These are phyloP conservation scores for Penicillium fuscoglaucum DNA, from an alignment of 2,329 filamentous ascomycete species.

Conservation along the genomic window DNA sequence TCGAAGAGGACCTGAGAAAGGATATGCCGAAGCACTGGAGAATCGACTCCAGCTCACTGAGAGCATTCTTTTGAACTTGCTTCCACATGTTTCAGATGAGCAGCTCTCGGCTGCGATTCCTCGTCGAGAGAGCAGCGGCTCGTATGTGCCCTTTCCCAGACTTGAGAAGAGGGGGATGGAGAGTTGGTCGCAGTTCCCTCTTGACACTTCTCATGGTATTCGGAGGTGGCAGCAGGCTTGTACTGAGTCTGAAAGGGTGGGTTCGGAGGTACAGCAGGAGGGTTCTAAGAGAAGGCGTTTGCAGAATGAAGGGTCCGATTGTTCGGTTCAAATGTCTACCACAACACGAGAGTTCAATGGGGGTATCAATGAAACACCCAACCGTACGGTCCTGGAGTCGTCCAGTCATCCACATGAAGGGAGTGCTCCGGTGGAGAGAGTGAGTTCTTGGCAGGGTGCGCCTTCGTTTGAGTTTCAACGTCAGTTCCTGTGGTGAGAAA, in stretches of 20 bases:
- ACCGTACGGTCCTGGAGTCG: not conserved
- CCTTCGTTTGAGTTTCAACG: slow-evolving; percentile 31
- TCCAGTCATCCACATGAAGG: not conserved
- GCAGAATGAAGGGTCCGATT: not conserved
- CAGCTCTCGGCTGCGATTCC: slow-evolving; percentile 31
- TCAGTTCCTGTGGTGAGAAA: slow-evolving; percentile 21
- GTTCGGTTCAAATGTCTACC: not conserved
- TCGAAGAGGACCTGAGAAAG: slow-evolving; percentile 49
- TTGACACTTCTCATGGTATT: slow-evolving; percentile 36
- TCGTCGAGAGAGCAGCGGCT: slow-evolving; percentile 17
- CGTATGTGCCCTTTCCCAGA: slow-evolving; percentile 24
- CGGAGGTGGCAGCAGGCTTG: slow-evolving; percentile 40
- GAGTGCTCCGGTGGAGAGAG: slow-evolving; percentile 8
- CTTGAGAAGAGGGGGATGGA: slow-evolving; percentile 37
- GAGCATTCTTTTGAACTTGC: slow-evolving; percentile 39
- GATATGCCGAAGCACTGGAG: slow-evolving; percentile 48
- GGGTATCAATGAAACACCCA: not conserved
- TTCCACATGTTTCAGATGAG: slow-evolving; percentile 35
- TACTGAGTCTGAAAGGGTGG: not conserved
- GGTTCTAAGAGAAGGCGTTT: not conserved
- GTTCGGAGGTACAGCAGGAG: not conserved
- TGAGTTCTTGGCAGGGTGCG: slow-evolving; percentile 33
- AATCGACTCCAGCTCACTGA: slow-evolving; percentile 47
- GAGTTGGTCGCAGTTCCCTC: slow-evolving; percentile 41
- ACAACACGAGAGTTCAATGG: not conserved